Base-by-base conservation (phyloP, 2,329 filamentous ascomycete genomes). In the Aureobasidium mangrovei region DNA sequence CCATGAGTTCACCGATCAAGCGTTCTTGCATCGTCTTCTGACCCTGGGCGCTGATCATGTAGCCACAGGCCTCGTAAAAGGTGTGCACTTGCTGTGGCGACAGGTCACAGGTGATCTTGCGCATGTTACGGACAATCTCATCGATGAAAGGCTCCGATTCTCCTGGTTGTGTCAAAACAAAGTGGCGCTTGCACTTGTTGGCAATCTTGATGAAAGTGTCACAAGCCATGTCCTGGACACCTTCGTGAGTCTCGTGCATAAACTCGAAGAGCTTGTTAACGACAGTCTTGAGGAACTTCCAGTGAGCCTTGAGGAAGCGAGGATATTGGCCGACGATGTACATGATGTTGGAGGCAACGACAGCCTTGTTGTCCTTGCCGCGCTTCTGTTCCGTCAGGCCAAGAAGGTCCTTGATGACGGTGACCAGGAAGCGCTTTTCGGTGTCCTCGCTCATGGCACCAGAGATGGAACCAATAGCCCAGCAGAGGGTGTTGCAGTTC, bases 171-270 rank as follows among this genome's bases (percentile, higher is more conserved):
- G 95, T 79, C 12, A 91, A 91, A 58, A 98, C 93, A 68, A 98
- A 98, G 70, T 98, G 94, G 55, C 93, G 85, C 67, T 93, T 87
- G 74, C 93, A 98, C 71, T 97, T 95, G 69, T 94, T 91, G 28
- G 93, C 94, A 68, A 98, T 98, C 77, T 98, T 98, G 74, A 98
- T 98, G 66, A 98, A 98, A 0, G 93, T 98, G 72, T 98, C 94
- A 69, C 93, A 98, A 65, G 93, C 93, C 94, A 98, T 98, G 72
- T 98, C 93, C 73, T 98, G 94, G 28, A 98, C 93, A 84, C 88
- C 93, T 76, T 98, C 93, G 66, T 98, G 93, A 1, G 93, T 97
- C 72, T 98, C 93, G 70, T 98, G 93, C 93, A 98, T 98, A 68
- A 98, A 98, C 74, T 98, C 93, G 65, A 98, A 98, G 4, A 98